Conservation (phyloP, 768 basidiomycete species). For the Leccinum boreale region DNA sequence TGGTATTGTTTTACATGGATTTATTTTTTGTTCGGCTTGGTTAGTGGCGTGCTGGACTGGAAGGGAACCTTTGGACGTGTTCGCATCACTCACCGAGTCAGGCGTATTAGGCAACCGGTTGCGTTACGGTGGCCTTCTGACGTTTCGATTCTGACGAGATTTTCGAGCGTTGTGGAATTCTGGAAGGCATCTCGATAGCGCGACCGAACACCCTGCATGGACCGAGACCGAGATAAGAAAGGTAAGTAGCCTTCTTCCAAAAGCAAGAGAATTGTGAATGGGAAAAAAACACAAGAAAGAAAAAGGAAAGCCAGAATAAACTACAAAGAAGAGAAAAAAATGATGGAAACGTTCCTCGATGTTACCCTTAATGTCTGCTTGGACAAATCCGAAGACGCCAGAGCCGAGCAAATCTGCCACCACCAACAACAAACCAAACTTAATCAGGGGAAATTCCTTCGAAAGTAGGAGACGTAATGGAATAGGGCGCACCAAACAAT, state of each 20-base stretch:
- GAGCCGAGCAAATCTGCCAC: conserved; percentile 61
- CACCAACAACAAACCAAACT: neutral
- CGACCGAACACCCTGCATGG: conserved; percentile 58
- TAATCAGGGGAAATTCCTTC: conserved; percentile 9
- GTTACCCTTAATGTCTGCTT: conserved; percentile 66
- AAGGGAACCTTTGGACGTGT: conserved; percentile 17
- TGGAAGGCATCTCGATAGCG: conserved; percentile 44
- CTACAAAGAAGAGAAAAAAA: neutral
- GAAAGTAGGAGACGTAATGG: conserved; percentile 20
- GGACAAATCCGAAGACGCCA: conserved; percentile 70
- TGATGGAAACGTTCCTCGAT: conserved; percentile 45
- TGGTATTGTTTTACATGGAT: neutral
- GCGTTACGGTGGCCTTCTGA: conserved; percentile 43
- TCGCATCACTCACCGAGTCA: conserved; percentile 49
- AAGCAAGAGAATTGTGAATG: conserved; percentile 9
- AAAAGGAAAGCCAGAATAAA: neutral
- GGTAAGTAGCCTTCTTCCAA: conserved; percentile 5
- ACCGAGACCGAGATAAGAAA: conserved; percentile 6
- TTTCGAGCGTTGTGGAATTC: conserved; percentile 55
- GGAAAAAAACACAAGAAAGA: neutral
- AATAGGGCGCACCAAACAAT: conserved; percentile 55
- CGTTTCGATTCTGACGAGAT: conserved; percentile 52
- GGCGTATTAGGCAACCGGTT: conserved; percentile 60
- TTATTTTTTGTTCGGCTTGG: conserved; percentile 3
- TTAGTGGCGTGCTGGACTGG: neutral